Evolutionary conservation across 148 eudicot genomes (phyloP), one percentile per base, ranked within the genome.

Genomic region (Dysphania ambrosioides): DNA sequence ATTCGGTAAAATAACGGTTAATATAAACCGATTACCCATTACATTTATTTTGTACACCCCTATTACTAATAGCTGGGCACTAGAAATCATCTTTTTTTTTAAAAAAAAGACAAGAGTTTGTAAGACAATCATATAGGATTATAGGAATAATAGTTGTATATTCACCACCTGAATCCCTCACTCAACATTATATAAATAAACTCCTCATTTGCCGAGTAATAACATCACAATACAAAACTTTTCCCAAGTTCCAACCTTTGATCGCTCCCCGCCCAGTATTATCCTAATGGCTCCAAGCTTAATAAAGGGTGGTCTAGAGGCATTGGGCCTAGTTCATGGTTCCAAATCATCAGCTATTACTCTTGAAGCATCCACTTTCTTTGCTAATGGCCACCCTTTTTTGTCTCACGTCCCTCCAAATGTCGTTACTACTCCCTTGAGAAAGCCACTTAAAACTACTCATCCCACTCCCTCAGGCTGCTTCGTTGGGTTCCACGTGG

Each of bases 201-300:
- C 40, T 36, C 40, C 8, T 36, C 40, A 36, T 36, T 36, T 36
- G 40, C 40, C 8, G 8, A 36, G 2, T 2, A 36, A 36, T 36
- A 0, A 36, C 40, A 36, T 36, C 1, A 36, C 40, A 36, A 36
- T 36, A 36, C n/a, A n/a, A n/a, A n/a, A n/a, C n/a, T n/a, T n/a
- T n/a, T n/a, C n/a, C n/a, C n/a, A n/a, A n/a, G n/a, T 44, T 41
- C 27, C 68, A 58, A 63, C 32, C 19, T 74, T 32, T 1, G 29
- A 57, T 30, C 65, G 3, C 19, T 24, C 71, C 0, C 7, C 27
- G 7, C 13, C 11, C 44, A 8, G n/a, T 6, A 1, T 23, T 6
- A 36, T 5, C 32, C n/a, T n/a, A 68, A 91, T 91, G 97, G 89
- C 93, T 58, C 93, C 96, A 18, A 85, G 83, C 61, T 56, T 88